Percentiles rank a stretch among this genome's conserved stretches.
Conservation (phyloP, 257 asterid genomes). For the Ballota nigra region DNA sequence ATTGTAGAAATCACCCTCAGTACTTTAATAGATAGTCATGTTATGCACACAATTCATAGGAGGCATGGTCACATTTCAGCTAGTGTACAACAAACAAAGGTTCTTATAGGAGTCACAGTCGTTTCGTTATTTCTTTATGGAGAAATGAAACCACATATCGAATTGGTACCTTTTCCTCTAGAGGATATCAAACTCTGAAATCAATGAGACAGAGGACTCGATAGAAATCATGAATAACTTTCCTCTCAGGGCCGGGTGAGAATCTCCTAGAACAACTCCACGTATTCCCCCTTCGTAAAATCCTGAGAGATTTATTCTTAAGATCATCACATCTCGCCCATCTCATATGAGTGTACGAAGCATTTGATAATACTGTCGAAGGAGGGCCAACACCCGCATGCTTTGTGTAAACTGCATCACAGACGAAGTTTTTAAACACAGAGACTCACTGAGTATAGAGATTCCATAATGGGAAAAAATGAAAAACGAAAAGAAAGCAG, state of each 20-base stretch:
- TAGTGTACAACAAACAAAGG: background rate
- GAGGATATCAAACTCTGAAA: constrained; percentile 4
- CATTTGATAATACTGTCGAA: constrained; percentile 1
- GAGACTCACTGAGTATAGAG: background rate
- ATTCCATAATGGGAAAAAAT: background rate
- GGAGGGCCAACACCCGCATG: constrained; percentile 8
- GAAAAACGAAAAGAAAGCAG: background rate
- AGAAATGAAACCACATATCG: constrained; percentile 27
- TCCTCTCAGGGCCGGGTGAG: constrained; percentile 30
- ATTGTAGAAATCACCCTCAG: background rate
- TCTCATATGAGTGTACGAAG: constrained; percentile 4
- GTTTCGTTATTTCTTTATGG: constrained; percentile 17
- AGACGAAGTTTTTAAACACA: background rate
- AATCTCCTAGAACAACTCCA: constrained; percentile 17
- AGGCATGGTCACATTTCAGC: constrained; percentile 8
- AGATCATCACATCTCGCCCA: constrained; percentile 12
- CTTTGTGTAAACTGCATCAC: constrained; percentile 5
- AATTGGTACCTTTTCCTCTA: constrained; percentile 12
- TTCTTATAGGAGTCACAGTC: constrained; percentile 5
- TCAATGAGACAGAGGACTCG: background rate
- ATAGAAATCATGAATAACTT: constrained; percentile 33
- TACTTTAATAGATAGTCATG: background rate
- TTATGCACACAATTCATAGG: background rate
- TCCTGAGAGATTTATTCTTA: constrained; percentile 9
- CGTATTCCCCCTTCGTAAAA: background rate